These are phyloP conservation scores for Leishmania major DNA, from an alignment of 208 protist genomes.

Conservation along the genomic window DNA sequence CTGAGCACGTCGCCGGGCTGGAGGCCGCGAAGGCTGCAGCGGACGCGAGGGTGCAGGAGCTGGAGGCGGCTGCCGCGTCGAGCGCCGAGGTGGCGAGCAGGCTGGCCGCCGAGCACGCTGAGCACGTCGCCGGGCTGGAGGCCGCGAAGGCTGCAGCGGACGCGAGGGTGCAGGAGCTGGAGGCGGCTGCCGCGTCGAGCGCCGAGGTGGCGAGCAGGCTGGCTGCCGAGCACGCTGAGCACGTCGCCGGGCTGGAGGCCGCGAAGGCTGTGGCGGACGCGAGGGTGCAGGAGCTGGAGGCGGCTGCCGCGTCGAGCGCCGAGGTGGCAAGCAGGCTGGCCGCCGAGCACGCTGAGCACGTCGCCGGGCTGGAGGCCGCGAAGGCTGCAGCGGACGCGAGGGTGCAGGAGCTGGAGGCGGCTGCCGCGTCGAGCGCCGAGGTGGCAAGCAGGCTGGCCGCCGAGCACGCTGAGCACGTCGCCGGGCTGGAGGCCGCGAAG, in stretches of 20 bases:
- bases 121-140: background rate
- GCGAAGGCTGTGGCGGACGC: slow-evolving; percentile 8
- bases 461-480: no score
- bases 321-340: no score
- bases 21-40: slow-evolving; percentile 13
- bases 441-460: no score
- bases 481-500: no score
- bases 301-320: no score
- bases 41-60: background rate
- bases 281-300: background rate
- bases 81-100: background rate
- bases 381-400: no score
- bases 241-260: background rate
- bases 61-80: background rate
- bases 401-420: no score
- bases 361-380: no score
- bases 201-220: background rate
- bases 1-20: background rate
- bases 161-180: background rate
- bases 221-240: background rate
- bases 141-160: slow-evolving; percentile 10
- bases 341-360: no score
- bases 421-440: no score
- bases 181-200: background rate
- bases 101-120: background rate